Evolutionary conservation across 2,329 filamentous ascomycete genomes (phyloP).

Genomic region (Periglandula ipomoeae): DNA sequence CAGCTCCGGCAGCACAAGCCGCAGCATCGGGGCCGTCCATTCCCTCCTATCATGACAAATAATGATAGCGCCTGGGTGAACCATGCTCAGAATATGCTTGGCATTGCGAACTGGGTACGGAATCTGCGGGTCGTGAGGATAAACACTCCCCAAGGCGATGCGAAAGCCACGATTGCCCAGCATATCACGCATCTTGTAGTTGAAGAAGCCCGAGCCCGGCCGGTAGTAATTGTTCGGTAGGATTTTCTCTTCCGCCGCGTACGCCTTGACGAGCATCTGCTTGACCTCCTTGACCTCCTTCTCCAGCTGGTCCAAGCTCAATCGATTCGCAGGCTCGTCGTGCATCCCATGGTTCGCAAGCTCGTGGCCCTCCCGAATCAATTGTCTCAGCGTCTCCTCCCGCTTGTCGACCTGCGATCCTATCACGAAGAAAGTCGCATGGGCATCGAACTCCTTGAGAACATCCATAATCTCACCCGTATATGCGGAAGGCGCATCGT

Average conservation of each 20-base stretch:
- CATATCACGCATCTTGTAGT: constrained; percentile 53
- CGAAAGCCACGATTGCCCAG: constrained; percentile 55
- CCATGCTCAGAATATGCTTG: constrained; percentile 71
- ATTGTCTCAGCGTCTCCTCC: constrained; percentile 44
- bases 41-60: constrained; percentile 76
- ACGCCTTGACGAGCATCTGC: constrained; percentile 46
- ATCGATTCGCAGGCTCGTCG: constrained; percentile 63
- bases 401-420: constrained; percentile 59
- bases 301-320: constrained; percentile 50
- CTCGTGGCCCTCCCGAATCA: constrained; percentile 58
- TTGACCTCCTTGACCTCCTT: constrained; percentile 59
- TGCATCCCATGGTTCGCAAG: constrained; percentile 85
- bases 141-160: constrained; percentile 74
- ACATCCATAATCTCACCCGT: constrained; percentile 62
- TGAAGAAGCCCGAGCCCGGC: constrained; percentile 80
- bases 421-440: constrained; percentile 84
- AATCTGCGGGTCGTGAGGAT: constrained; percentile 88
- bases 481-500: constrained; percentile 70
- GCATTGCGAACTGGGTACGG: constrained; percentile 60
- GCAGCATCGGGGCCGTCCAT: constrained; percentile 79
- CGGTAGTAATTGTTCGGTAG: constrained; percentile 62
- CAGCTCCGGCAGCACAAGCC: constrained; percentile 62
- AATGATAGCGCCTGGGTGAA: constrained; percentile 66
- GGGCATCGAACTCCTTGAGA: constrained; percentile 55
- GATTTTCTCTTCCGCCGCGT: constrained; percentile 33